phyloP scores from a whole-genome alignment of 345 rosid species.

The Angophora floribunda region DNA sequence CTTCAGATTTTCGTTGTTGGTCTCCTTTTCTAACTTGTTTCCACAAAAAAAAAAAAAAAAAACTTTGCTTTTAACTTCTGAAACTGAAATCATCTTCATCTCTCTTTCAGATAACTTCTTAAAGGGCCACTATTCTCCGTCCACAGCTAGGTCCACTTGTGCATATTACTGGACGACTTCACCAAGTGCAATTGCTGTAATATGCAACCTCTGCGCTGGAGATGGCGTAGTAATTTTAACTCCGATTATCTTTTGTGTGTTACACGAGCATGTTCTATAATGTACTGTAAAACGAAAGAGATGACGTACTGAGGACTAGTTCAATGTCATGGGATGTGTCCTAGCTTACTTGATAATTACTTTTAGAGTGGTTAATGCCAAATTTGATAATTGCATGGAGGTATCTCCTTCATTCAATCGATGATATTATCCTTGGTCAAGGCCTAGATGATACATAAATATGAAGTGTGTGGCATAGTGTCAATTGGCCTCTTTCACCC shows the following conservation, averaged over 20 bases:
- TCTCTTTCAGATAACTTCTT: conserved; percentile 68
- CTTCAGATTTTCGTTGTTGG: neutral
- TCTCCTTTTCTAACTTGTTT: neutral
- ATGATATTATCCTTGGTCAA: neutral
- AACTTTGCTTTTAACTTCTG: neutral
- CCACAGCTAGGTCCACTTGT: conserved; percentile 47
- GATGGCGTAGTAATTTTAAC: conserved; percentile 43
- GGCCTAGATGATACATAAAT: neutral
- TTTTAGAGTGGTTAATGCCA: neutral
- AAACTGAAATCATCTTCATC: neutral
- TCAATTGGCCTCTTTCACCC: neutral
- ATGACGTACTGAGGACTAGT: neutral
- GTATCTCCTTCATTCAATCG: neutral
- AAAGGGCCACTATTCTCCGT: conserved; percentile 75
- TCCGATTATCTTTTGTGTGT: neutral
- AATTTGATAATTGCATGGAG: neutral
- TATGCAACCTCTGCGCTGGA: conserved; percentile 91
- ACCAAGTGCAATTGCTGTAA: conserved; percentile 53
- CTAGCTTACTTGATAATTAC: neutral
- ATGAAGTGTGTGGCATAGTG: neutral
- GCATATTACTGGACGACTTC: conserved; percentile 64
- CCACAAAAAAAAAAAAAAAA: no score
- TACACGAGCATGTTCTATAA: neutral
- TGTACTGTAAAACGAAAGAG: neutral
- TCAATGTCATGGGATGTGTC: neutral